Base-by-base conservation (phyloP, 352 stramenopile genomes). In the Phytopythium chamaehyphon region DNA sequence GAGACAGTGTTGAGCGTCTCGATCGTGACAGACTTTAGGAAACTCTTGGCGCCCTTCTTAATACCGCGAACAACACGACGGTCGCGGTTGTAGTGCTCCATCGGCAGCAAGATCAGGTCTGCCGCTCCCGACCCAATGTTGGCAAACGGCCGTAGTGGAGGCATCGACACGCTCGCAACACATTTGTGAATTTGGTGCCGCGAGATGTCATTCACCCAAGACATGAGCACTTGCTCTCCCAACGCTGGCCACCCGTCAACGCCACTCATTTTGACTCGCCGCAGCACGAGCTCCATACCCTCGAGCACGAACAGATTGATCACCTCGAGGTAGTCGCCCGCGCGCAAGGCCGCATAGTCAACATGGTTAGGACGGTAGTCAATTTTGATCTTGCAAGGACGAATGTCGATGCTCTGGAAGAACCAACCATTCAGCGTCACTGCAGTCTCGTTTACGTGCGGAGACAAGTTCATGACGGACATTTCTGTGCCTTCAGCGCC, bases 331-430 rank as follows among this genome's bases (percentile, higher is more conserved):
- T 95, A 95, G 42, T 95, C 85, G 11, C 85, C 85, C 15, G 83
- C 76, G 49, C 83, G 76, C 24, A 95, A 54, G 5, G 85, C 85
- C 8, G 85, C 73, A 23, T 88, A 95, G 60, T 95, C 78, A 1
- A 95, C 82, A n/a, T 83, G 82, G 36, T 93, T 92, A 12, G 85
- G 85, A 1, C 83, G 77, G 49, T 95, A 95, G 52, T 95, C 85
- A 45, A 95, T 95, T 59, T 95, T 95, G 57, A 95, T 93, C 59
- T 95, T 94, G 66, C 83, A 93, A 14, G 85, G 77, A 15, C 86
- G 86, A 26, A 95, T 72, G 47, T 95, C 85, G 19, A 95, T 78
- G 51, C 64, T 93, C 63, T 95, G 85, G 66, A 93, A 95, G 47
- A 95, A 95, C 82, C 78, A 95, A 8, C 53, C 67, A 16, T 67